Percentiles rank a stretch among this genome's conserved stretches.
Evolutionary conservation across 73 alveolate genomes (phyloP).

Genomic region (Paramecium octaurelia): DNA sequence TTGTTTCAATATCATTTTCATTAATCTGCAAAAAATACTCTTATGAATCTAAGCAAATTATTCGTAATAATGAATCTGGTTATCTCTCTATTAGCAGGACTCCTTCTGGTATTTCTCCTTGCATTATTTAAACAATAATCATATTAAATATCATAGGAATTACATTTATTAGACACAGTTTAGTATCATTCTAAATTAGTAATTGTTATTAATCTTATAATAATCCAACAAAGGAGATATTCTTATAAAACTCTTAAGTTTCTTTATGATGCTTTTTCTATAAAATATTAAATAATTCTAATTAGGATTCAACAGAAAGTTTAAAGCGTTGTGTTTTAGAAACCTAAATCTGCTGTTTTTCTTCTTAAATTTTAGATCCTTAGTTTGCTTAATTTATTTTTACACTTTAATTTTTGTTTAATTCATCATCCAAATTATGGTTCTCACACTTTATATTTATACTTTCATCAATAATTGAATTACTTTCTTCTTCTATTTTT

Average conservation of each 20-base stretch:
- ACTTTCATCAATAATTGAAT: neutral
- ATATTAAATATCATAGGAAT: slow-evolving; percentile 8
- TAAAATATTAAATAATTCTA: neutral
- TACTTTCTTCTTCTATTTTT: neutral
- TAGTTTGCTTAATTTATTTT: neutral
- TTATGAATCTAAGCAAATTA: neutral
- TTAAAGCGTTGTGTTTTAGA: neutral
- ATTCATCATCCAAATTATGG: neutral
- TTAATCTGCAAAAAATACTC: neutral
- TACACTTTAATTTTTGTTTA: neutral
- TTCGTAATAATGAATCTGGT: no score
- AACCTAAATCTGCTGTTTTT: neutral
- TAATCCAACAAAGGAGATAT: neutral
- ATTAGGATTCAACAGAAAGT: neutral
- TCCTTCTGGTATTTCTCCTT: neutral
- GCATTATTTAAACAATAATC: neutral
- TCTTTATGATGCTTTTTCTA: neutral
- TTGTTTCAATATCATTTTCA: neutral
- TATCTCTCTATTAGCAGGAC: neutral
- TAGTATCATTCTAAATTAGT: neutral
- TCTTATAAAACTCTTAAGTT: neutral
- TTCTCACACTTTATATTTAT: neutral
- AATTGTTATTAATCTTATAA: neutral
- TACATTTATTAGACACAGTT: neutral
- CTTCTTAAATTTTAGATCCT: neutral